Evolutionary conservation across 768 basidiomycete genomes (phyloP).

Genomic region (Naganishia kalamii): DNA sequence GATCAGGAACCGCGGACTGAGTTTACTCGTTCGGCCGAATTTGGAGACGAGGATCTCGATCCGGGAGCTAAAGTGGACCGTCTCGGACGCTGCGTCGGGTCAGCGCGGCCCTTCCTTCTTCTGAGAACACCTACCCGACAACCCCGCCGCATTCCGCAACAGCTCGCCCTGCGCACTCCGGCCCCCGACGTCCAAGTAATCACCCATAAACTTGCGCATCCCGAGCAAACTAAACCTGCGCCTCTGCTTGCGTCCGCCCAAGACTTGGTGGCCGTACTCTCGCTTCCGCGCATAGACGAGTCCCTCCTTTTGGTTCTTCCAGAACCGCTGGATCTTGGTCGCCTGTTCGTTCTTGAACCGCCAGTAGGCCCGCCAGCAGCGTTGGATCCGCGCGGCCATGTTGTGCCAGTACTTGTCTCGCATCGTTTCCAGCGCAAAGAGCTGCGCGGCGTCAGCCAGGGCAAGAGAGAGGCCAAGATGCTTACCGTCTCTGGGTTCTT

Average conservation of each 20-base stretch:
- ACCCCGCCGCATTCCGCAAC: slow-evolving; percentile 62
- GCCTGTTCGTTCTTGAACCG: slow-evolving; percentile 94
- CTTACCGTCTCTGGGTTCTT: slow-evolving; percentile 96
- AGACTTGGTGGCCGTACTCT: slow-evolving; percentile 89
- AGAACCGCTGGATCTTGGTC: slow-evolving; percentile 89
- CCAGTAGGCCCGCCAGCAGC: slow-evolving; percentile 92
- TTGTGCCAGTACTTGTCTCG: slow-evolving; percentile 99
- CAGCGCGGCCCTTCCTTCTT: neutral
- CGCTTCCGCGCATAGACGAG: slow-evolving; percentile 81
- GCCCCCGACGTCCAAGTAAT: slow-evolving; percentile 87
- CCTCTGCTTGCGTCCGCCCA: slow-evolving; percentile 87
- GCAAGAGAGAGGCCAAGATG: neutral
- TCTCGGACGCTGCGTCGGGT: slow-evolving; percentile 56
- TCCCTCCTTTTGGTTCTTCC: slow-evolving; percentile 95
- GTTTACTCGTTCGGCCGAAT: slow-evolving; percentile 77
- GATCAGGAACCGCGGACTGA: slow-evolving; percentile 80
- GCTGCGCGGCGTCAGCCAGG: slow-evolving; percentile 51
- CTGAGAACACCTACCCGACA: slow-evolving; percentile 57
- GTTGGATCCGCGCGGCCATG: slow-evolving; percentile 94
- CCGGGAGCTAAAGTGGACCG: slow-evolving; percentile 74
- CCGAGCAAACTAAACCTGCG: slow-evolving; percentile 87
- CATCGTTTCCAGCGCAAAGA: slow-evolving; percentile 98
- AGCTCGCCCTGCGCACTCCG: slow-evolving; percentile 66
- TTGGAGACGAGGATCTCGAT: slow-evolving; percentile 80
- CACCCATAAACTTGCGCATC: slow-evolving; percentile 89